Percentiles rank a stretch among this genome's conserved stretches.
phyloP scores from a whole-genome alignment of 495 filamentous ascomycete species.

The Neurospora cerealis region DNA sequence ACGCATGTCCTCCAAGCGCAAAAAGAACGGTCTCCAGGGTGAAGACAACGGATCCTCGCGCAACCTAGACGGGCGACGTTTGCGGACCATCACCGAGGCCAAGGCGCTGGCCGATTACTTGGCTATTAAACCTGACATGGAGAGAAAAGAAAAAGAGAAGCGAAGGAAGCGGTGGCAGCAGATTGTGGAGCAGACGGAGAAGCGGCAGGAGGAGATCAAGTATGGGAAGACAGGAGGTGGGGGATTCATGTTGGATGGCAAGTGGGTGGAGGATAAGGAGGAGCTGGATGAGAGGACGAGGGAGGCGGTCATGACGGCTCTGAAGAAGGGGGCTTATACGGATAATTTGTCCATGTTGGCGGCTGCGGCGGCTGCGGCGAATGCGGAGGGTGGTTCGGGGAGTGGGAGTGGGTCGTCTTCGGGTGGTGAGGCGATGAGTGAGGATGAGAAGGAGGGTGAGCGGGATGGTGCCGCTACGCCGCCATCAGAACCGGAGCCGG shows the following conservation, averaged over 20 bases:
- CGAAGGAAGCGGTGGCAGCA: slow-evolving; percentile 71
- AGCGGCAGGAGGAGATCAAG: slow-evolving; percentile 67
- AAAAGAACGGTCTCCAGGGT: slow-evolving; percentile 55
- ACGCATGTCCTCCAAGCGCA: slow-evolving; percentile 91
- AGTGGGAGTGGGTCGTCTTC: slow-evolving; percentile 29
- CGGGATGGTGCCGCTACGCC: slow-evolving; percentile 23
- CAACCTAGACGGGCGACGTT: slow-evolving; percentile 83
- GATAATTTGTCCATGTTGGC: slow-evolving; percentile 33
- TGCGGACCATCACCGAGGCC: slow-evolving; percentile 87
- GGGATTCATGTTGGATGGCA: slow-evolving; percentile 50
- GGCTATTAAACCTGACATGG: slow-evolving; percentile 94
- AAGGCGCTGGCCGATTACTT: slow-evolving; percentile 92
- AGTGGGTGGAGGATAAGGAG: slow-evolving; percentile 90
- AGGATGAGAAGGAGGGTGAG: slow-evolving; percentile 24
- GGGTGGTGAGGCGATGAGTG: slow-evolving; percentile 16
- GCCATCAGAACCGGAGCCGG: slow-evolving; percentile 21
- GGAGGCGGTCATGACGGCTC: slow-evolving; percentile 68
- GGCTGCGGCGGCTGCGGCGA: neutral
- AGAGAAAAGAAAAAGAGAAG: slow-evolving; percentile 79
- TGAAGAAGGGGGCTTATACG: slow-evolving; percentile 55
- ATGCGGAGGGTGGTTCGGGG: slow-evolving; percentile 21
- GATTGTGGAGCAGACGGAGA: slow-evolving; percentile 73
- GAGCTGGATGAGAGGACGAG: slow-evolving; percentile 72
- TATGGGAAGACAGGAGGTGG: slow-evolving; percentile 50
- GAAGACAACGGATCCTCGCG: slow-evolving; percentile 81